Evolutionary conservation across 202 grass and related monocot genomes (phyloP), one percentile per base, ranked within the genome.

Genomic region (Bolboschoenoplectus hybrid): DNA sequence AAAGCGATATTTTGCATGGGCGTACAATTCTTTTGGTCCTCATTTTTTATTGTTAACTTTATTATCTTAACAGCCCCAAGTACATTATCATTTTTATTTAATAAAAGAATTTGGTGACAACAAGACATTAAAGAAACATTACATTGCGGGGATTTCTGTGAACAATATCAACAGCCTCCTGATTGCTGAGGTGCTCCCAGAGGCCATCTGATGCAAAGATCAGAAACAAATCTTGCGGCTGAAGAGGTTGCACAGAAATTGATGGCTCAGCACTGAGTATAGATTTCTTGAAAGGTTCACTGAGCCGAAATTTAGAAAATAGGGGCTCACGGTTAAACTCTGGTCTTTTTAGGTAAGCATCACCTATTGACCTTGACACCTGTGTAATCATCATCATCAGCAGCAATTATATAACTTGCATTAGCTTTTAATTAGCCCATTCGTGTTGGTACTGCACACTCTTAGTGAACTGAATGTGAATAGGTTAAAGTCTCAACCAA

Each of bases 141-240:
- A 97, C 94, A 57, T 90, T 94, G 79, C 71, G 84, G 65, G 94
- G 92, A 74, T 87, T 92, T 63, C 44, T 88, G 74, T 91, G 95
- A 85, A 94, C 95, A 92, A 97, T 87, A 58, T 94, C 92, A 77
- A 94, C 95, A 64, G 95, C 95, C 88, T 97, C 95, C 89, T 97
- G 92, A 81, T 93, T 97, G 85, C 82, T 91, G 67, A 97, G 89
- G 81, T 97, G 95, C 82, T 94, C 95, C 95, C 95, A 97, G 32
- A 97, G 83, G 74, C 95, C 95, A 67, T 97, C 95, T 46, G 95
- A 97, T 79, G 95, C 95, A 90, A 97, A 94, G 88, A 97, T 97
- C 85, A 92, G 78, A 91, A 94, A 97, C 12, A 90, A 88, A 85
- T 97, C 92, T 2, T 86, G 92, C 0, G 88, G 85, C 63, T 97